phyloP scores from a whole-genome alignment of 768 basidiomycete species.

The Psilocybe azurescens region DNA sequence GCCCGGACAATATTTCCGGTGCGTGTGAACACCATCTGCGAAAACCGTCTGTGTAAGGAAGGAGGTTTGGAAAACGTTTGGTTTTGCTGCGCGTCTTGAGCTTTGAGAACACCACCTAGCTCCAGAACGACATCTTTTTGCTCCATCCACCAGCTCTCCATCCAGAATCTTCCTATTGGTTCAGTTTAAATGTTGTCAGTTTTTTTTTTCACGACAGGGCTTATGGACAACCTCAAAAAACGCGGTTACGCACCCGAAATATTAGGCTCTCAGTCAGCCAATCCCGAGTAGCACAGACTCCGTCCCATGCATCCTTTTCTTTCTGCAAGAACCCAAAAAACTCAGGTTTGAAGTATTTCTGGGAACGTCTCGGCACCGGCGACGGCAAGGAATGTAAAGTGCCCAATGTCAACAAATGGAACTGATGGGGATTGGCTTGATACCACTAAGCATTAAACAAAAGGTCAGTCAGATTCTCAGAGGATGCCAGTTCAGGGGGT shows the following conservation, averaged over 20 bases:
- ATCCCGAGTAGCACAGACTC: conserved; percentile 55
- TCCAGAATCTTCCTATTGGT: conserved; percentile 23
- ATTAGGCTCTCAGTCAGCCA: conserved; percentile 56
- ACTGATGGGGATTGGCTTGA: conserved; percentile 80
- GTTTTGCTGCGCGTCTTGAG: conserved; percentile 33
- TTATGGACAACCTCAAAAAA: background rate
- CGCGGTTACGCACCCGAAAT: conserved; percentile 17
- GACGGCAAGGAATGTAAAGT: conserved; percentile 87
- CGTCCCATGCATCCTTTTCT: conserved; percentile 66
- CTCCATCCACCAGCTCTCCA: conserved; percentile 53
- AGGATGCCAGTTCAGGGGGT: background rate
- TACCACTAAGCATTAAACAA: conserved; percentile 53
- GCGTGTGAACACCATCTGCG: conserved; percentile 50
- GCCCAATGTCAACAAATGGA: conserved; percentile 82
- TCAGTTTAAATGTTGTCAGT: conserved; percentile 1
- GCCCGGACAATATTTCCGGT: conserved; percentile 35
- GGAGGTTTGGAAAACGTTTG: conserved; percentile 14
- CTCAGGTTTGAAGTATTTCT: conserved; percentile 87
- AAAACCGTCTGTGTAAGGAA: conserved; percentile 45
- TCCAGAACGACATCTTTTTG: conserved; percentile 56
- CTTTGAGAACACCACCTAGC: conserved; percentile 63
- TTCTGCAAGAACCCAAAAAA: conserved; percentile 72
- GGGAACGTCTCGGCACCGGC: conserved; percentile 78
- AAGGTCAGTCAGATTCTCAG: background rate
- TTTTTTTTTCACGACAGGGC: background rate